Base-by-base conservation (phyloP, 805 yeast genomes). In the Wickerhamiella hasegawae region DNA sequence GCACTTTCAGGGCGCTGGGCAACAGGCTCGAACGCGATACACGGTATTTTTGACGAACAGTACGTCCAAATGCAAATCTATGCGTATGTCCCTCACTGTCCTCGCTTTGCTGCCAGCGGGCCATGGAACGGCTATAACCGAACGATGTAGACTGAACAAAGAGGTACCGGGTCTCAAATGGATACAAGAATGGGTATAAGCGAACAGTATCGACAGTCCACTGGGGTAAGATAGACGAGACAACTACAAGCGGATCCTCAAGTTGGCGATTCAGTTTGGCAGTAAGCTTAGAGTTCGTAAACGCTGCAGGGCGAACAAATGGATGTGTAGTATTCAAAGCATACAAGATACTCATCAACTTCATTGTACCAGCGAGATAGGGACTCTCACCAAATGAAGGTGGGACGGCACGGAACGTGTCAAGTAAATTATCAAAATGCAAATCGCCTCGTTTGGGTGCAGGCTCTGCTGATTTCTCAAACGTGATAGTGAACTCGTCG, bases 121-220 rank as follows among this genome's bases (percentile, higher is more conserved):
- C 77, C 38, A 87, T 76, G 32, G 82, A 59, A 38, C 96, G 65
- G 1, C 92, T 78, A 51, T 81, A 77, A 0, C 97, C 97, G 59
- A 80, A 85, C 0, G 96, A 84, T 0, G 95, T 82, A 5, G 85
- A 73, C 45, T 80, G 87, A 37, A 87, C 55, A 47, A 81, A 83
- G 43, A 73, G 68, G 29, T 79, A 63, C 39, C 96, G 66, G 0
- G 90, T 71, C 34, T 76, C 90, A 30, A 87, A 58, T 0, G 97
- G 94, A 49, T 82, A 82, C 31, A 87, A 49, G 46, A 87, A 87
- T 10, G 94, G 82, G 46, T 67, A 83, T 15, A 70, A 65, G 36
- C 76, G 65, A 0, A 93, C 73, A n/a, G 83, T 58, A 39, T 69
- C 67, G 24, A 79, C 68, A 16, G 77, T 68, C 97, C 97, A 87